Base-by-base conservation (phyloP, 495 filamentous ascomycete genomes). In the Sphaerosporella brunnea region DNA sequence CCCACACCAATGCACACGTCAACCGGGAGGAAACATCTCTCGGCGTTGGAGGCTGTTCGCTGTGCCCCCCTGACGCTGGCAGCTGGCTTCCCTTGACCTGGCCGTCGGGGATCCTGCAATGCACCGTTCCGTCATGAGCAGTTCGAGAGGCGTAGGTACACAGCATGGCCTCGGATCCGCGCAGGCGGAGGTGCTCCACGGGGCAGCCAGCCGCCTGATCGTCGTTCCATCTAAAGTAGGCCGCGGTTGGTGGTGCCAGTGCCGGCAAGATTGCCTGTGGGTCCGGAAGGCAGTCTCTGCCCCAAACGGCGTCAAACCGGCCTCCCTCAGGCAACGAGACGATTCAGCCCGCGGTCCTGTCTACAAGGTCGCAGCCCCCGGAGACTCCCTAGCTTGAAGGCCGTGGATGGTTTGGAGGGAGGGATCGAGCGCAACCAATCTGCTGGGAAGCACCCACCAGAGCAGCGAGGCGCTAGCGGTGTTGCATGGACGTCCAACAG, bases 341-440 rank as follows among this genome's bases (percentile, higher is more conserved):
- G n/a, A n/a, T n/a, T n/a, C 35, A 37, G 28, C 35, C 35, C 35
- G 35, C 35, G 35, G 35, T 32, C 13, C 5, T 32, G 28, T 32
- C 13, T 32, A 5, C 28, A 5, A 32, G 13, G 13, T 13, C 5
- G 13, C 28, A 32, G 13, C 28, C 13, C 28, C 35, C 18, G 35
- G 35, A 13, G 5, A 13, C 28, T 32, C 28, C 28, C 7, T 32
- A 32, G 13, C 28, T 5, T 32, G 28, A 15, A 37, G 35, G 7
- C 4, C 15, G 4, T 37, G 9, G 35, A 8, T 37, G 7, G 18
- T 37, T 37, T 9, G 35, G 18, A 37, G 15, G 16, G 15, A 37
- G 35, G 35, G 35, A 37, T 37, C 35, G 35, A 37, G 35, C 35
- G 35, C 16, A 37, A 8, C 35, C 35, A 37, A 37, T 37, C 35